Evolutionary conservation across 257 asterid genomes (phyloP), one percentile per base, ranked within the genome.

Genomic region (Solanum pimpinellifolium): DNA sequence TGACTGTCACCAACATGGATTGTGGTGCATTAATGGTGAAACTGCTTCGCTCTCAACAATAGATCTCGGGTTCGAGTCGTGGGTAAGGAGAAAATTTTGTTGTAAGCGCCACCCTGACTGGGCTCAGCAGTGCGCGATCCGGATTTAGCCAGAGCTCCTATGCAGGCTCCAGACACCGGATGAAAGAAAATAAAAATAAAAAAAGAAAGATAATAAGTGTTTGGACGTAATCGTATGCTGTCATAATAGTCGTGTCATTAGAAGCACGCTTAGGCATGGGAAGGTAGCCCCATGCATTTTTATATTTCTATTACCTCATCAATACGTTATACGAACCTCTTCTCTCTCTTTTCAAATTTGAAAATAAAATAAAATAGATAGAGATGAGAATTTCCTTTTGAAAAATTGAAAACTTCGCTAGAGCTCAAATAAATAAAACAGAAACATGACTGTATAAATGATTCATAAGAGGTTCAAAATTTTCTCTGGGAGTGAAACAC

Each of bases 221-320:
- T 2, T 27, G 25, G 10, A 80, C 85, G 85, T 47, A 29, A 18
- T 11, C 29, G 44, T 27, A 20, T 33, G 81, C 49, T 20, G 77
- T 37, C 39, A 37, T 33, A 27, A 13, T 44, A 25, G 49, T 80
- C 5, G 65, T 77, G 84, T 77, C 66, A 80, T 80, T 27, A 27
- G n/a, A 80, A 80, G 85, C 85, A 80, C 85, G 85, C 85, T 47
- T 80, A 80, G 42, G 68, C 84, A 47, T 80, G 68, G 66, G 66
- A 47, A 78, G 39, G 83, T n/a, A 25, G 84, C 16, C 41, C 10
- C 66, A 15, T 78, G 65, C 84, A 46, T 46, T 78, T 59, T 44
- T 78, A 78, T 78, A 80, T 27, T 80, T 47, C 3, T 16, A 80
- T 27, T 80, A 29, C 68, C 33, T 75, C 6, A 39, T 73, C 81